Evolutionary conservation across 371 early-diverging fungal genomes (phyloP), one percentile per base, ranked within the genome.

Genomic region (Zopfochytrium polystomum): DNA sequence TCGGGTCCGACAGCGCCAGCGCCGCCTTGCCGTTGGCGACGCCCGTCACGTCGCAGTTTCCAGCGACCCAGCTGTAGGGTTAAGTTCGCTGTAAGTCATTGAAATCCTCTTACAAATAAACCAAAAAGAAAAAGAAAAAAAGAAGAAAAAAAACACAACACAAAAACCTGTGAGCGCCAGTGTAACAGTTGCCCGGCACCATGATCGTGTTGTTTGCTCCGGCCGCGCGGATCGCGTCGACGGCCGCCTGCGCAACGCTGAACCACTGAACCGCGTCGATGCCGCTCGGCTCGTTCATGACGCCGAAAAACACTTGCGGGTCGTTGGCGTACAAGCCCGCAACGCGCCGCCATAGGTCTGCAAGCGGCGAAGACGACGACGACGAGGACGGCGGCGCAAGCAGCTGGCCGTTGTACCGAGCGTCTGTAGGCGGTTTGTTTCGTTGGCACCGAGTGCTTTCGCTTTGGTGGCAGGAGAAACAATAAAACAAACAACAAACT

Each of bases 211-310:
- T 62, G 7, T 46, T 69, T 9, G 63, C 61, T 3, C 63, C 63
- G 7, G 64, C 29, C 59, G 50, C 32, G 31, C 70, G 70, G 45
- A 69, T 68, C n/a, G 62, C 58, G 46, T 63, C 53, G 46, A 70
- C 35, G 27, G 62, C 58, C 15, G 52, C 63, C 51, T 68, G 70
- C 26, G 55, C 56, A 29, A 51, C 51, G 0, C 26, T 3, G 26
- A 31, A 26, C 65, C 54, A 58, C 33, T 26, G 49, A 3, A 23
- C 54, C n/a, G 63, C 20, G 27, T 45, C 35, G 25, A 47, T 44
- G 18, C 35, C 32, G 49, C 70, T 9, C 43, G 70, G 70, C 55
- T 69, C 70, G 51, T 69, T 69, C 62, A 69, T 68, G 23, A 69
- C 23, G 15, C 69, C 63, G 44, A 69, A 69, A 15, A 30, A 26